Base-by-base conservation (phyloP, 2,329 filamentous ascomycete species). In the Elsinoe necatrix region DNA sequence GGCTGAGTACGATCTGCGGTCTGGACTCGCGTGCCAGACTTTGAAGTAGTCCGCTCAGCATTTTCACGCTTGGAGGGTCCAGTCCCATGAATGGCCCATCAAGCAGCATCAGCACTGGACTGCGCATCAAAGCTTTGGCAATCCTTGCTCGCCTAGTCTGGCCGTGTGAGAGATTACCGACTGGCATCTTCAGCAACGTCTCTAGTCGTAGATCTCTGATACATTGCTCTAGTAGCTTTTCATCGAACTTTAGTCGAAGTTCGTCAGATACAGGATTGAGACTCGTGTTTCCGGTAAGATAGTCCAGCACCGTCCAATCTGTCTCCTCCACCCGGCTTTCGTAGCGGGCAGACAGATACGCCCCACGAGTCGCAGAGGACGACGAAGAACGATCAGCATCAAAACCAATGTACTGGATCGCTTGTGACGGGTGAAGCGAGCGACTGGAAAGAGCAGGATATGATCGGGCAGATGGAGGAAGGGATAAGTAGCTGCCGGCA, bases 31-130 rank as follows among this genome's bases (percentile, higher is more conserved):
- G 77, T 0, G 89, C 87, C 57, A 96, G 72, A 0, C 77, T 77
- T 61, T 82, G 74, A 20, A 96, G 74, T 47, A 97, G 75, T 0
- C 79, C 77, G 39, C 87, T 92, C 62, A 97, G 73, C 1, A 80
- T 80, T 11, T 80, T 77, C 11, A 88, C 80, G 0, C 90, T 95
- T 4, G 84, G 85, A 12, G 92, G 93, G 69, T 97, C 93, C 14
- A 98, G 76, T 0, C 93, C 92, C 87, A 96, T 95, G 67, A 96
- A 96, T 1, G 93, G 92, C 64, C 95, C 92, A 71, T 98, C 93
- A 1, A 95, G 76, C 54, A 97, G 76, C 59, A 98, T 68, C 9
- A 95, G 79, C 69, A 95, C 87, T 0, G 93, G 93, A 54, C 80
- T 79, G 5, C 77, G 83, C 58, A 97, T 76, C 52, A 98, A 72